Base-by-base conservation (phyloP, 2,329 filamentous ascomycete genomes). In the Alternaria conjuncta region DNA sequence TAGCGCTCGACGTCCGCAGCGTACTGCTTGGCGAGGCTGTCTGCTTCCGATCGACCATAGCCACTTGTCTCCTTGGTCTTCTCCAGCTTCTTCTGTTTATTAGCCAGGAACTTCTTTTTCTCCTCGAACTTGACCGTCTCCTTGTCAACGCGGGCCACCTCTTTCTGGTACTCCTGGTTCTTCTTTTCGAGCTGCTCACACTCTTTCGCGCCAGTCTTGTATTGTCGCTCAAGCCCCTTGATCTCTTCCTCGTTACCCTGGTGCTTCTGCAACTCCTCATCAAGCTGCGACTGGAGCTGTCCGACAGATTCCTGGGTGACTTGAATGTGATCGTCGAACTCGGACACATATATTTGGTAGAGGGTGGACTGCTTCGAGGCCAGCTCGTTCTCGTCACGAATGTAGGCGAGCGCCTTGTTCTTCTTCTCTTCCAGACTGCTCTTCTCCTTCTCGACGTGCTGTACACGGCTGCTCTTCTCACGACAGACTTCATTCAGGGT, bases 361-460 rank as follows among this genome's bases (percentile, higher is more conserved):
- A 99, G 85, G 0, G 94, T 90, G 1, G 93, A 95, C 76, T 97
- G 93, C 81, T 97, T 98, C 72, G 91, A 86, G 0, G 90, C 89
- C 43, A 99, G 85, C 77, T 98, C 95, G 71, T 99, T 99, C 77
- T 99, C 96, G 69, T 98, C 93, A 23, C 88, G 89, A 65, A 99
- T 90, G 75, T 89, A 98, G 2, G 93, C 90, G 8, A 99, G 82
- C 0, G 96, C 96, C 80, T 94, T 94, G 77, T 98, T 91, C 82
- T 99, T 99, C 84, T 97, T 98, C 79, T 97, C 94, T 75, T 97
- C 96, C 3, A 99, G 87, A 51, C 89, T 86, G 69, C 92, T 93
- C 85, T 93, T 97, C 81, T 99, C 96, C 80, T 97, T 99, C 79
- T 99, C 96, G 1, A 99, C 96, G 74, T 97, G 95, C 81, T 98